Evolutionary conservation across 164 flowering plant genomes (phyloP), one percentile per base, ranked within the genome.

Genomic region (Tetrastigma voinierianum): DNA sequence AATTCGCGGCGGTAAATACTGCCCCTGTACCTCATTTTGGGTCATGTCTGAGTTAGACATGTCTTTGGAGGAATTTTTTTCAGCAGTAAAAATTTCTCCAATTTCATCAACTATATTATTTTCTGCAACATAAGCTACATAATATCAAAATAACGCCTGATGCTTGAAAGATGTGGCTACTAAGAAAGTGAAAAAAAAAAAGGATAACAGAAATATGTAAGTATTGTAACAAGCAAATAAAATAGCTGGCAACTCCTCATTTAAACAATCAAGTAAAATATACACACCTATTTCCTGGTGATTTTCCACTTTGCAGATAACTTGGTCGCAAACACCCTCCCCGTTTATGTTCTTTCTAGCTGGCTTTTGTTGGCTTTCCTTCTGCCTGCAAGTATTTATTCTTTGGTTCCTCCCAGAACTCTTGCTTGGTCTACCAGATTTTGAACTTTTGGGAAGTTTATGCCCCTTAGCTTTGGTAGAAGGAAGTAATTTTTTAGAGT

Each of bases 371-470:
- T 59, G 61, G 15, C 58, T 70, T 45, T 74, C 78, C 72, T 68
- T 73, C 73, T 71, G 67, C 55, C 51, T 70, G 56, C 65, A 48
- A 56, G 74, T 65, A 69, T 63, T 77, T 62, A 64, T 69, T 72
- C 65, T 75, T 62, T 55, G 64, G 57, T 68, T 49, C 49, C 57
- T 73, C 10, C 69, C 70, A 47, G 76, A 51, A 57, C 67, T 51
- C 67, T 85, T 83, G 66, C 60, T 74, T 20, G 11, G 46, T 76
- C 70, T 66, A 57, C 11, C 54, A 13, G 76, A 74, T 75, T 68
- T 82, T 21, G 74, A 71, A 65, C 68, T 57, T 76, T 74, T 81
- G 10, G 78, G 19, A 65, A 21, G 62, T 51, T 68, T 73, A 24
- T 14, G 54, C 59, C 75, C 87, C 49, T 67, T 68, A 48, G 52